Conservation (phyloP, 1,284 basidiomycete genomes). For the Kalmanozyma brasiliensis region DNA sequence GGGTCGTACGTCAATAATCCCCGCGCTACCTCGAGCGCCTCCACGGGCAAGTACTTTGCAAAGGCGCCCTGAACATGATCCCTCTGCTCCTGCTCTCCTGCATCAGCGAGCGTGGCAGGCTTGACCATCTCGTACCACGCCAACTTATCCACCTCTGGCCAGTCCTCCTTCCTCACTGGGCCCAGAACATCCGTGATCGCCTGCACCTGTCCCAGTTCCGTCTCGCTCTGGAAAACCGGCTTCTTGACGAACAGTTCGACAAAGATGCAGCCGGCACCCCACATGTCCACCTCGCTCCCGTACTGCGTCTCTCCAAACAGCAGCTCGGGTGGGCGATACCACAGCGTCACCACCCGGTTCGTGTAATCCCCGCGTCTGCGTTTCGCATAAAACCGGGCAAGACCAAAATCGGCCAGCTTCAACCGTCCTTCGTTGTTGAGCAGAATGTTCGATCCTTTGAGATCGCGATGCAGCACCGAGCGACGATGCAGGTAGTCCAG, state of each 20-base stretch:
- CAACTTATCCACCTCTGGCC: constrained; percentile 83
- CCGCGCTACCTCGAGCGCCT: constrained; percentile 85
- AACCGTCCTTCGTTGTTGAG: constrained; percentile 90
- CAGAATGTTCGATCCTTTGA: constrained; percentile 99
- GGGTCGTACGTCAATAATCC: constrained; percentile 86
- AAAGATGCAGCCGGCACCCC: constrained; percentile 99
- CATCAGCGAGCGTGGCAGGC: constrained; percentile 71
- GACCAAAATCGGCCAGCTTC: constrained; percentile 96
- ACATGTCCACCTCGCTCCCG: constrained; percentile 99
- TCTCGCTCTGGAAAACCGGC: constrained; percentile 93
- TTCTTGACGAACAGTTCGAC: constrained; percentile 94
- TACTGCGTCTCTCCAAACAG: constrained; percentile 96
- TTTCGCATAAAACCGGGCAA: constrained; percentile 96
- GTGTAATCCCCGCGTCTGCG: constrained; percentile 91
- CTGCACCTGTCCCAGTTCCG: constrained; percentile 96
- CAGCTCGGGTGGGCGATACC: constrained; percentile 97
- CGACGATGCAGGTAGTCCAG: constrained; percentile 93
- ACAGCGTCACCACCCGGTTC: constrained; percentile 97
- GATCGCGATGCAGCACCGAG: constrained; percentile 95
- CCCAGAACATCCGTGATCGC: constrained; percentile 90
- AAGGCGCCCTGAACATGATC: constrained; percentile 71
- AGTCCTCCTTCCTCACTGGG: constrained; percentile 82
- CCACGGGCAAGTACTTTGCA: constrained; percentile 61
- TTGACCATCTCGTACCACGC: constrained; percentile 99
- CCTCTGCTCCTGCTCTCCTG: constrained; percentile 74